These are phyloP conservation scores for Infundibulicybe gibba DNA, from an alignment of 768 basidiomycete species.

Conservation along the genomic window DNA sequence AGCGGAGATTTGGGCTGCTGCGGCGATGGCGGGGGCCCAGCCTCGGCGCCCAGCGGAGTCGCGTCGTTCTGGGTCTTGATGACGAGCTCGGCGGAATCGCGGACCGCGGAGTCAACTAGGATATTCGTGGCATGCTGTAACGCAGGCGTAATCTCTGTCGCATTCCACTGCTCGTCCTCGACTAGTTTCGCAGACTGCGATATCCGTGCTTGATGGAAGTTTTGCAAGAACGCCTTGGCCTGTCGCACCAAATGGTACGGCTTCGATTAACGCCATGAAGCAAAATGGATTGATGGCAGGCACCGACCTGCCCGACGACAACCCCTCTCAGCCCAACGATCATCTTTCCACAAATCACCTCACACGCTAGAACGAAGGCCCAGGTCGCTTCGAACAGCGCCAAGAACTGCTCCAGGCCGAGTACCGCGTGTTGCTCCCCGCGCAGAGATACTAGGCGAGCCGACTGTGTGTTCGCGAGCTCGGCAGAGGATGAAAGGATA, in stretches of 20 bases:
- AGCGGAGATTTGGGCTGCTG: conserved; percentile 11
- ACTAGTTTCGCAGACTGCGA: conserved; percentile 83
- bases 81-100: conserved; percentile 70
- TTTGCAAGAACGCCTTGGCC: conserved; percentile 85
- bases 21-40: conserved; percentile 10
- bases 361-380: conserved; percentile 87
- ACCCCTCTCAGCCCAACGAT: conserved; percentile 89
- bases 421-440: conserved; percentile 72
- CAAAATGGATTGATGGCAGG: conserved; percentile 2
- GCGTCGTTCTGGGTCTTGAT: conserved; percentile 25
- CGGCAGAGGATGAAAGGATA: conserved; percentile 74
- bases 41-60: conserved; percentile 10
- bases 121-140: conserved; percentile 73
- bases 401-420: conserved; percentile 74
- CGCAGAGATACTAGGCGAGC: conserved; percentile 77
- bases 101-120: conserved; percentile 78
- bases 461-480: conserved; percentile 79
- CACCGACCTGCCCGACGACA: conserved; percentile 71
- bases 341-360: conserved; percentile 84
- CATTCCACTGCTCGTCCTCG: conserved; percentile 94
- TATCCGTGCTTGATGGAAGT: conserved; percentile 81
- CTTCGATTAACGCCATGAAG: conserved; percentile 1
- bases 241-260: conserved; percentile 23
- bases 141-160: conserved; percentile 62
- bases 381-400: conserved; percentile 82